Evolutionary conservation across 148 eudicot genomes (phyloP), one percentile per base, ranked within the genome.

Genomic region (Simmondsia chinensis): DNA sequence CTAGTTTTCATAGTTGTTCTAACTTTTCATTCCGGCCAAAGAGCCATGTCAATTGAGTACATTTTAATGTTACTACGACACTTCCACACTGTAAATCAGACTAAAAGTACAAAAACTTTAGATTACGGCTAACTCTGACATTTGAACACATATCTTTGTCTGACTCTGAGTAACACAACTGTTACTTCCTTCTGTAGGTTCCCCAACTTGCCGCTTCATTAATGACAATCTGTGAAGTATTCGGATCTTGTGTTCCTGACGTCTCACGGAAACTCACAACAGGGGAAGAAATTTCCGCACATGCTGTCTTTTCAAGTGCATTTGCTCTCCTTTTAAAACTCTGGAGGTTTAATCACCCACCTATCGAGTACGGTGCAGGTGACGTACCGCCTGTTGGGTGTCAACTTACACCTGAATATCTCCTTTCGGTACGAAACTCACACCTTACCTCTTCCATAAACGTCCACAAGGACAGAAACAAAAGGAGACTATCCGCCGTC

Each of bases 301-400:
- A 91, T 56, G 77, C 77, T 0, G 88, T 91, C 20, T 91, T 85
- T 52, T 85, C 99, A 24, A 82, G 82, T 42, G 94, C 99, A 35
- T 91, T 91, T 66, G 82, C 94, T 12, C 86, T 80, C 43, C 88
- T 91, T 39, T 60, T 91, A 34, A 91, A 79, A 65, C 79, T 91
- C 24, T 91, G 99, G 99, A 72, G 99, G 54, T 91, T 91, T 52
- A 86, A 82, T 54, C 85, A 80, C 33, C 89, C 94, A 3, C 99
- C 99, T 32, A 66, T 91, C 13, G 99, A 91, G 31, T 69, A 74
- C 49, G 80, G 88, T 24, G 79, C 82, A 14, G 99, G 99, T 46
- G 94, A 82, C 14, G 94, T 91, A 39, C 99, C 99, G 15, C 99
- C 95, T 12, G 95, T 91, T 4, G 99, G 99, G 33, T 82, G 82